Evolutionary conservation across 805 yeast genomes (phyloP).

Genomic region (Saturnispora saitoi): DNA sequence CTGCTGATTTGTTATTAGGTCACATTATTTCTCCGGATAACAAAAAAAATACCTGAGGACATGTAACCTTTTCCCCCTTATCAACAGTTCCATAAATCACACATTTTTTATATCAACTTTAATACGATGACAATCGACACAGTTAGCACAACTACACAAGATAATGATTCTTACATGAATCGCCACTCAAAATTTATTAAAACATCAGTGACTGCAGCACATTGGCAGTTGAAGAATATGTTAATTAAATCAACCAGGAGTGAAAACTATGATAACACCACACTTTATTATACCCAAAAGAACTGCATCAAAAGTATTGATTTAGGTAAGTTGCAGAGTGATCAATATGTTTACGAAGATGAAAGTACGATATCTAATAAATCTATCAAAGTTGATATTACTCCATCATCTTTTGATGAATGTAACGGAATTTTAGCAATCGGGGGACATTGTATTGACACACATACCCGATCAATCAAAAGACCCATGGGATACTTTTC

Average conservation of each 20-base stretch:
- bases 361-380: constrained; percentile 1
- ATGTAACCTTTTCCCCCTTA: background rate
- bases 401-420: constrained; percentile 53
- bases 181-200: constrained; percentile 6
- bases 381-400: constrained; percentile 30
- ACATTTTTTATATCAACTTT: background rate
- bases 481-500: constrained; percentile 48
- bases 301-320: constrained; percentile 33
- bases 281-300: constrained; percentile 48
- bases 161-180: constrained; percentile 2
- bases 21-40: background rate
- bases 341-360: constrained; percentile 1
- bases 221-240: constrained; percentile 82
- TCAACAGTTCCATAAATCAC: background rate
- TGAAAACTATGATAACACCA: background rate
- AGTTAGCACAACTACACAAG: background rate
- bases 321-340: background rate
- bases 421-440: constrained; percentile 28
- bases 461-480: constrained; percentile 14
- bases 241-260: constrained; percentile 39
- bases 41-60: background rate
- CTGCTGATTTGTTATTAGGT: no score
- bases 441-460: constrained; percentile 40
- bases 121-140: constrained; percentile 6
- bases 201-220: constrained; percentile 19